These are phyloP conservation scores for Salpingoeca rosetta DNA, from an alignment of 78 protist species.

Conservation along the genomic window DNA sequence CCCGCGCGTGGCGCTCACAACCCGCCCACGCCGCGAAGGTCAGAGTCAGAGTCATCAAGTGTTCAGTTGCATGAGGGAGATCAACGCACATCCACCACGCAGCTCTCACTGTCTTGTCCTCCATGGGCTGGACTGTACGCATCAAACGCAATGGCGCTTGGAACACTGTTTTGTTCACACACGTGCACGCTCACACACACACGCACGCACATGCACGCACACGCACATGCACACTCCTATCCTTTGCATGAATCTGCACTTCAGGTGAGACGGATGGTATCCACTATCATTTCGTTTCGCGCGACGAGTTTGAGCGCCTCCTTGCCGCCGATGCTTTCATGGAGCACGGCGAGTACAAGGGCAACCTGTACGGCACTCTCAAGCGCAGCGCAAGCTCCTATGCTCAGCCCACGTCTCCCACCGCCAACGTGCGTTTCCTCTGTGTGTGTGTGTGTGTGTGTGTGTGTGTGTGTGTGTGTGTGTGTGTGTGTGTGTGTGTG, in stretches of 20 bases:
- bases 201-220: background rate
- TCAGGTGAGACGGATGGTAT: slow-evolving; percentile 3
- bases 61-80: background rate
- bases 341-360: background rate
- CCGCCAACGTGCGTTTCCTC: background rate
- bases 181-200: background rate
- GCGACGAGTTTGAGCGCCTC: background rate
- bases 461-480: no score
- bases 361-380: slow-evolving; percentile 10
- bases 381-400: background rate
- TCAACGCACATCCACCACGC: background rate
- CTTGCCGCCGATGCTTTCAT: background rate
- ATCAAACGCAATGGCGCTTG: background rate
- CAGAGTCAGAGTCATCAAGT: background rate
- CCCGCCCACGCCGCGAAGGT: no score
- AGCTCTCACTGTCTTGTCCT: background rate
- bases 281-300: slow-evolving; percentile 4
- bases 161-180: background rate
- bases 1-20: no score
- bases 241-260: background rate
- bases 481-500: no score
- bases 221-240: background rate
- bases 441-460: no score
- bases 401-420: background rate
- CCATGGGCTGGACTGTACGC: background rate